These are phyloP conservation scores for Candida arabinofermentans DNA, from an alignment of 805 yeast species.

Conservation along the genomic window DNA sequence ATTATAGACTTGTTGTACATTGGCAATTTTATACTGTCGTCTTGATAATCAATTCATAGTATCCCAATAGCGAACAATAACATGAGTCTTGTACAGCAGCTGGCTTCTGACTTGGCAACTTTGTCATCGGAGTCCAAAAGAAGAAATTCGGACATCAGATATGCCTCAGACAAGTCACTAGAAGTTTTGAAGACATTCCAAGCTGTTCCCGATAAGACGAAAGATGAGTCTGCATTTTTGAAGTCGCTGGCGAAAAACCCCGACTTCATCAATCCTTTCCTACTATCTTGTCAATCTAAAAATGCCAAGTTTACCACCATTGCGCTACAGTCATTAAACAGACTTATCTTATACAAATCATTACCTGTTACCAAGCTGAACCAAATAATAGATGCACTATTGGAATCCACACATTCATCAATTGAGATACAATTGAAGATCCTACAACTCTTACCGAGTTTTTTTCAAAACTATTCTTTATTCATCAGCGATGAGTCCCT, in stretches of 20 bases:
- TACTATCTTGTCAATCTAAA: constrained; percentile 67
- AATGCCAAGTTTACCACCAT: constrained; percentile 70
- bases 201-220: constrained; percentile 9
- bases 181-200: constrained; percentile 37
- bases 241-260: constrained; percentile 38
- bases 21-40: too few species aligned
- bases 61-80: background rate
- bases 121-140: constrained; percentile 70
- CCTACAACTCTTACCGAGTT: constrained; percentile 73
- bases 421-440: constrained; percentile 83
- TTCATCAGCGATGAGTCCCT: constrained; percentile 53
- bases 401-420: constrained; percentile 71
- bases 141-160: constrained; percentile 63
- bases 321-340: constrained; percentile 68
- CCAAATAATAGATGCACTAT: constrained; percentile 60
- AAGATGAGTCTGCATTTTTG: constrained; percentile 14
- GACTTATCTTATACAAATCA: constrained; percentile 49
- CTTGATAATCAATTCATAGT: background rate
- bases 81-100: constrained; percentile 45
- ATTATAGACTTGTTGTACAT: too few species aligned
- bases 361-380: constrained; percentile 51
- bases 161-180: constrained; percentile 49
- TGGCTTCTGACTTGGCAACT: constrained; percentile 54
- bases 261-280: constrained; percentile 62
- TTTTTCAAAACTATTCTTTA: constrained; percentile 60